Base-by-base conservation (phyloP, 768 basidiomycete species). In the Pulveroboletus ravenelii region DNA sequence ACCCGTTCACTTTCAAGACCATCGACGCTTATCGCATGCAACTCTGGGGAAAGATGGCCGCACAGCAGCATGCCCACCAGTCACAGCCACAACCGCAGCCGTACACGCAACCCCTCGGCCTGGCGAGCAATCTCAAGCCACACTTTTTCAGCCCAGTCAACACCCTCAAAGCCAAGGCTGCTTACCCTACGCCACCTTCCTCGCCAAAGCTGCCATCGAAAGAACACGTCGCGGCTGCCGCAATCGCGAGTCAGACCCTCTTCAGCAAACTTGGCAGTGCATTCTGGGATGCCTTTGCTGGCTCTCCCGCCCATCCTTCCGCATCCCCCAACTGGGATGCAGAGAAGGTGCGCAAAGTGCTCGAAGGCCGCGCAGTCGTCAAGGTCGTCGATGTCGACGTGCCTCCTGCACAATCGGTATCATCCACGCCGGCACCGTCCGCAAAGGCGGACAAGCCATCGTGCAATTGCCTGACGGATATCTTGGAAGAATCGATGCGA, bases 201-300 rank as follows among this genome's bases (percentile, higher is more conserved):
- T 81, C 32, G 34, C 70, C 59, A 2, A 43, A 40, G 27, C 34
- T 67, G 8, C 55, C 72, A n/a, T 49, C 70, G 29, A 65, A 59
- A 48, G 71, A 70, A 46, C 58, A 71, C 52, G 61, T 60, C 45
- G 55, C 62, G 42, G 60, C 65, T 15, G 90, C 89, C 10, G 78
- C 80, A n/a, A 73, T 90, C 54, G 90, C 89, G 9, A 80, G 81
- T 41, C 84, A 90, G 70, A 93, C 91, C 1, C 70, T 94, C 29
- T 56, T 88, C 45, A 70, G 73, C 61, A 84, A 82, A 61, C 75
- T 93, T 30, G 84, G 87, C 5, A 65, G 72, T 18, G 88, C 90
- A 39, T 93, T 93, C 71, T 89, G 90, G 87, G 89, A 91, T 55
- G 92, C 92, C 14, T 93, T 93, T 69, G 77, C 84, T n/a, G 84